These are phyloP conservation scores for Podaxis pistillaris DNA, from an alignment of 768 basidiomycete species.

Conservation along the genomic window DNA sequence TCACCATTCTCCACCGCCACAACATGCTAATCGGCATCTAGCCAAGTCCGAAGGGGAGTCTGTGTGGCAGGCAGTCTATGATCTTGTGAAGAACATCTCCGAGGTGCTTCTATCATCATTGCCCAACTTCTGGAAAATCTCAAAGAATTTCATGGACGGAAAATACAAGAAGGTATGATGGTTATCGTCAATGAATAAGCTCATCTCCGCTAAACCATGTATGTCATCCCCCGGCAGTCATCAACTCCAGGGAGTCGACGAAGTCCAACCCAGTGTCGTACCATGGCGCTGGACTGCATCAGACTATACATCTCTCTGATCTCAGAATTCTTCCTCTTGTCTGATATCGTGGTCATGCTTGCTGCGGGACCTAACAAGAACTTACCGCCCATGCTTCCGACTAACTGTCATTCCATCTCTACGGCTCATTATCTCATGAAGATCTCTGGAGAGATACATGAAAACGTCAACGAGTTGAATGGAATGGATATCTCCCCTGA, in stretches of 20 bases:
- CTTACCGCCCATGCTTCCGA: constrained; percentile 60
- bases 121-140: constrained; percentile 93
- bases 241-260: constrained; percentile 55
- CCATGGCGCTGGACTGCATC: constrained; percentile 86
- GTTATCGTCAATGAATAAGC: not conserved
- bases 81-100: constrained; percentile 83
- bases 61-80: constrained; percentile 77
- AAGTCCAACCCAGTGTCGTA: constrained; percentile 78
- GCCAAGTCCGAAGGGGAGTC: constrained; percentile 72
- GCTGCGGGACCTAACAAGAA: constrained; percentile 41
- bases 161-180: constrained; percentile 79
- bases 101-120: constrained; percentile 82
- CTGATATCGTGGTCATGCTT: constrained; percentile 65
- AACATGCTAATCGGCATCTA: constrained; percentile 25
- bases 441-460: constrained; percentile 82
- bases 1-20: not conserved
- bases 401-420: constrained; percentile 77
- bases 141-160: constrained; percentile 88
- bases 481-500: constrained; percentile 82
- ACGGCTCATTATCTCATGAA: constrained; percentile 78
- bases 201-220: not conserved
- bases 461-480: constrained; percentile 78
- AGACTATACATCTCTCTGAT: constrained; percentile 82
- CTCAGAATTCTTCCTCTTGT: constrained; percentile 82
- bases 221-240: constrained; percentile 21